These are phyloP conservation scores for Casuarina cunninghamiana DNA, from an alignment of 306 rosid genomes.

Conservation along the genomic window DNA sequence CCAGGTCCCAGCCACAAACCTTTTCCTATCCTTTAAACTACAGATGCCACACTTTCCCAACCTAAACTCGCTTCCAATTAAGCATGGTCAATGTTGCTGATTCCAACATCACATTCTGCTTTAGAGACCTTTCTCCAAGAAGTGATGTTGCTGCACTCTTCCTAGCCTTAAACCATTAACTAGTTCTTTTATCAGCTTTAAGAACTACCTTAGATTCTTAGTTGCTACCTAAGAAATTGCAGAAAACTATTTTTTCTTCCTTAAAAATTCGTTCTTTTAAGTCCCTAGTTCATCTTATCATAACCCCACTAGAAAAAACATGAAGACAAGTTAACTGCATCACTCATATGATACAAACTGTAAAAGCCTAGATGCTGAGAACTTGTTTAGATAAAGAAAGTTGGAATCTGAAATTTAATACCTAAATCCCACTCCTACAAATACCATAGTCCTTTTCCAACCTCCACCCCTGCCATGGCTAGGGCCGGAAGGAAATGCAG, in stretches of 20 bases:
- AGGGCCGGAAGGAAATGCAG: background rate
- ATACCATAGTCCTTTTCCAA: background rate
- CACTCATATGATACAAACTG: background rate
- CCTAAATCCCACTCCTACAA: background rate
- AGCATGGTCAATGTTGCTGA: too few species aligned
- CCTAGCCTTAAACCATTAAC: too few species aligned
- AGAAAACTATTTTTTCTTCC: background rate
- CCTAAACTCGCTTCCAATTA: background rate
- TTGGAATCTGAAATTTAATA: background rate
- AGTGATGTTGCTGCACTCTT: too few species aligned
- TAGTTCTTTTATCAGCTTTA: too few species aligned
- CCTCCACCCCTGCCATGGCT: background rate
- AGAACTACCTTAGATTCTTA: background rate
- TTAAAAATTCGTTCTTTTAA: background rate
- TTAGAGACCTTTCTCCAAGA: too few species aligned
- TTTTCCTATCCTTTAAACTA: background rate
- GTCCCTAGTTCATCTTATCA: background rate
- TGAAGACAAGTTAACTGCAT: background rate
- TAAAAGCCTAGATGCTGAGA: background rate
- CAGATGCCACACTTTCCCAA: background rate
- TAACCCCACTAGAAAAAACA: background rate
- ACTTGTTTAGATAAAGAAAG: background rate
- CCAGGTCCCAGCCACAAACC: background rate
- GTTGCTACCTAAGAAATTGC: too few species aligned
- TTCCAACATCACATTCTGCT: too few species aligned